These are phyloP conservation scores for Cylindrodendrum hubeiense DNA, from an alignment of 2,329 filamentous ascomycete species.

Conservation along the genomic window DNA sequence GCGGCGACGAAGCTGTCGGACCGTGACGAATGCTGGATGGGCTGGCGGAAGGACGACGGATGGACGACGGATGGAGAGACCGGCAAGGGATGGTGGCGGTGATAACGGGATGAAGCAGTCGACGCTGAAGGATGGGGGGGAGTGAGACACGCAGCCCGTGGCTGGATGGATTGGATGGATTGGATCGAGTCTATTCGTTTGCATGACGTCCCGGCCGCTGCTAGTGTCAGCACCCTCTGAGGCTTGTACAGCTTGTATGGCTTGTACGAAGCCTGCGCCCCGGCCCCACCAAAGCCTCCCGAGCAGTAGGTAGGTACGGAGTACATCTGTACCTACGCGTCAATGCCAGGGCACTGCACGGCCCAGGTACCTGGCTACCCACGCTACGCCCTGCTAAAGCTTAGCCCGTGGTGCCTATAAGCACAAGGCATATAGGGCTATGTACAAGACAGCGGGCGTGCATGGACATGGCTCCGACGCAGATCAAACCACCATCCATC, in stretches of 20 bases:
- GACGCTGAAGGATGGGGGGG: background rate
- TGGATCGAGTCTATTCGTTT: background rate
- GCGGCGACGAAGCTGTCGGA: background rate
- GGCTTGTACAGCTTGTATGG: background rate
- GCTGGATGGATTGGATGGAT: background rate
- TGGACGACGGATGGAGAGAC: no score
- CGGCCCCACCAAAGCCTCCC: background rate
- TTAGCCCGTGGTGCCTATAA: background rate
- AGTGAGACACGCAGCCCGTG: slow-evolving; percentile 4
- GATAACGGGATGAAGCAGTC: background rate
- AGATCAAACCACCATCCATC: no score
- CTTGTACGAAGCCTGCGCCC: background rate
- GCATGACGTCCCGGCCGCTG: background rate
- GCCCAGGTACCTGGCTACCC: no score
- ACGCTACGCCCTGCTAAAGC: background rate
- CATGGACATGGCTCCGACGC: background rate
- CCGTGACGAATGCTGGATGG: no score
- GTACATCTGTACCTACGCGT: no score
- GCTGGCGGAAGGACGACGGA: no score
- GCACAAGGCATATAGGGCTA: background rate
- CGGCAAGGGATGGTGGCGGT: background rate
- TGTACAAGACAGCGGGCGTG: background rate
- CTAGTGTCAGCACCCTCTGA: background rate
- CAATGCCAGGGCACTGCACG: no score
- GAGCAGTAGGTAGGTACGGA: no score